Conservation (phyloP, 1,284 basidiomycete species). For the Sanguinoderma infundibulare region DNA sequence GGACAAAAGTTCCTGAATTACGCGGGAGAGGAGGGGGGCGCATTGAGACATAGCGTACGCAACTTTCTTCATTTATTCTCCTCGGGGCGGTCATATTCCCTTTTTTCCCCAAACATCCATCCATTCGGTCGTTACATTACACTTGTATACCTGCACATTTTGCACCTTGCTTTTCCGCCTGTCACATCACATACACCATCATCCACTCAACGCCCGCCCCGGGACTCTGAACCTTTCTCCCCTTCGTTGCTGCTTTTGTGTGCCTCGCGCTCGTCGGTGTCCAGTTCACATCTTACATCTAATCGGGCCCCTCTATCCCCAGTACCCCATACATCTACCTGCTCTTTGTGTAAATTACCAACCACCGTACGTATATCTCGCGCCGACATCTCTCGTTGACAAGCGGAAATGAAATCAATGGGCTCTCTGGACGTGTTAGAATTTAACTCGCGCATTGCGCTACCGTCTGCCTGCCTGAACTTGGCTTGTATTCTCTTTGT, state of each 20-base stretch:
- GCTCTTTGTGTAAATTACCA: slow-evolving; percentile 24
- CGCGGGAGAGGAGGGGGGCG: slow-evolving; percentile 1
- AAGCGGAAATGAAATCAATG: neutral
- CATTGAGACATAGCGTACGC: slow-evolving; percentile 1
- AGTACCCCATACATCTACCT: slow-evolving; percentile 10
- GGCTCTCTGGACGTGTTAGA: neutral
- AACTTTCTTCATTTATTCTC: neutral
- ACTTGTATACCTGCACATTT: neutral
- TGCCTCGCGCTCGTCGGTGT: slow-evolving; percentile 1
- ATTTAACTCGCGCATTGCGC: no score
- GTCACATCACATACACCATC: neutral
- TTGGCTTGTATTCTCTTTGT: no score
- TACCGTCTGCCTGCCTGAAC: no score
- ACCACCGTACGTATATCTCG: slow-evolving; percentile 14
- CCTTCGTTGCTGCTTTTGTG: slow-evolving; percentile 4
- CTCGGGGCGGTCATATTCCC: neutral
- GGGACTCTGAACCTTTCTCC: neutral
- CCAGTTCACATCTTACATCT: slow-evolving; percentile 7
- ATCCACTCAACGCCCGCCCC: slow-evolving; percentile 1
- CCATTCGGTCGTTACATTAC: slow-evolving; percentile 3
- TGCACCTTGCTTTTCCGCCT: neutral
- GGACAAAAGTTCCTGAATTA: slow-evolving; percentile 16
- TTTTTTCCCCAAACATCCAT: slow-evolving; percentile 4
- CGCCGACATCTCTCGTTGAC: neutral
- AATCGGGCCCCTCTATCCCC: slow-evolving; percentile 13